Evolutionary conservation across 192 early-diverging fungal species (phyloP).

Genomic region (Diversispora epigaea): DNA sequence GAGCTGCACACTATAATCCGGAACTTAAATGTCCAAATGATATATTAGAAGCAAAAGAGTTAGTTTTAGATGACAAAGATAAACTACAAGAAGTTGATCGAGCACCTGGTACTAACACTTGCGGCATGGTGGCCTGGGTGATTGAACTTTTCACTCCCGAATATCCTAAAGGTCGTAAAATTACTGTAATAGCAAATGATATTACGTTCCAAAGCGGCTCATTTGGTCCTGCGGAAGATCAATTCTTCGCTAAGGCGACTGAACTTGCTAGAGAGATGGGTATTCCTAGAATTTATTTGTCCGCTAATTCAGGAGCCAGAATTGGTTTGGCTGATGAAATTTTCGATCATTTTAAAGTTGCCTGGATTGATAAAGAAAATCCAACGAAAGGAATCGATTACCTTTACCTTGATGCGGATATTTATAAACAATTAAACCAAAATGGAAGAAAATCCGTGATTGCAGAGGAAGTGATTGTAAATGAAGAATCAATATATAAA

Average conservation of each 20-base stretch:
- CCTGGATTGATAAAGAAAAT: slow-evolving; percentile 80
- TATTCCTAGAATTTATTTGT: slow-evolving; percentile 90
- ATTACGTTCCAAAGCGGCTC: slow-evolving; percentile 97
- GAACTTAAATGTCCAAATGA: slow-evolving; percentile 55
- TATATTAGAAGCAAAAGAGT: slow-evolving; percentile 77
- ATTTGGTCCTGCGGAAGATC: slow-evolving; percentile 92
- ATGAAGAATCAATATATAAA: slow-evolving; percentile 75
- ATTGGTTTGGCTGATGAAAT: slow-evolving; percentile 97
- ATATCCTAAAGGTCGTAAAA: slow-evolving; percentile 78
- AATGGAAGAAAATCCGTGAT: slow-evolving; percentile 68
- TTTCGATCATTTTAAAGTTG: slow-evolving; percentile 77
- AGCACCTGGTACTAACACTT: slow-evolving; percentile 84
- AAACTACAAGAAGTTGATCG: slow-evolving; percentile 76
- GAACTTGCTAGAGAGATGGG: slow-evolving; percentile 83
- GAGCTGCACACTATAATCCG: slow-evolving; percentile 46
- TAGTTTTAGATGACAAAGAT: slow-evolving; percentile 81
- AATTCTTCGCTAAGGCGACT: slow-evolving; percentile 90
- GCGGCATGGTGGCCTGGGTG: slow-evolving; percentile 97
- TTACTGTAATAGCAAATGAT: slow-evolving; percentile 97
- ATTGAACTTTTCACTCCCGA: slow-evolving; percentile 89
- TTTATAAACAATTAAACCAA: slow-evolving; percentile 61
- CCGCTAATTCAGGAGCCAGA: slow-evolving; percentile 97
- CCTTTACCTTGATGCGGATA: slow-evolving; percentile 80
- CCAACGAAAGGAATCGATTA: slow-evolving; percentile 91
- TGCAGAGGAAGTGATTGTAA: slow-evolving; percentile 68